Conservation (phyloP, 2,329 filamentous ascomycete genomes). For the Lecanicillium sp. region DNA sequence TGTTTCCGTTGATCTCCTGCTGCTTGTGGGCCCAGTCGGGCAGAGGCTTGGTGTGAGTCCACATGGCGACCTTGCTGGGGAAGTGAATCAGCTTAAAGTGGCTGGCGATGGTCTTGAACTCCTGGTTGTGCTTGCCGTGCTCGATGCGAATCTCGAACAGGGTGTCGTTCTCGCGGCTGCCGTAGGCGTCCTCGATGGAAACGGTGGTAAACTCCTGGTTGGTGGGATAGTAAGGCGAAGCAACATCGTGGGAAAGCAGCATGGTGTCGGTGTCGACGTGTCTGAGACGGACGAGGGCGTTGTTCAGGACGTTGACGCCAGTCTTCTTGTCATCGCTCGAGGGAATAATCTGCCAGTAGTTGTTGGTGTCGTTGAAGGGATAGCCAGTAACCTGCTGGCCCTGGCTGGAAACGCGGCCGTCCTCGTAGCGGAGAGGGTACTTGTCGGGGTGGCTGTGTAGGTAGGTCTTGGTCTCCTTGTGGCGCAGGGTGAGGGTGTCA, state of each 20-base stretch:
- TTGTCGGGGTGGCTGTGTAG: slow-evolving; percentile 86
- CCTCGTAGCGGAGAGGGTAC: slow-evolving; percentile 93
- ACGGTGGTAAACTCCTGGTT: slow-evolving; percentile 98
- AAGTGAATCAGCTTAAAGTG: slow-evolving; percentile 96
- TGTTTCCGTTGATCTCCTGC: slow-evolving; percentile 99
- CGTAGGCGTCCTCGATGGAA: slow-evolving; percentile 62
- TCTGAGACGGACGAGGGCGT: slow-evolving; percentile 78
- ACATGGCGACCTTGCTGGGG: slow-evolving; percentile 96
- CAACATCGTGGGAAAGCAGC: slow-evolving; percentile 91
- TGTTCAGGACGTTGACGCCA: slow-evolving; percentile 67
- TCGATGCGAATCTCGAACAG: slow-evolving; percentile 91
- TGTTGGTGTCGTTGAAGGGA: slow-evolving; percentile 97
- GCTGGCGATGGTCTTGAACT: slow-evolving; percentile 84
- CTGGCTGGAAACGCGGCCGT: slow-evolving; percentile 94
- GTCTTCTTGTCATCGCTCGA: slow-evolving; percentile 50
- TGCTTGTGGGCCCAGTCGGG: slow-evolving; percentile 97
- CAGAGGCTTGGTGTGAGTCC: slow-evolving; percentile 92
- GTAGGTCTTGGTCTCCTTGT: slow-evolving; percentile 97
- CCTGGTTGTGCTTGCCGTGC: slow-evolving; percentile 69
- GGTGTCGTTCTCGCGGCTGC: slow-evolving; percentile 75
- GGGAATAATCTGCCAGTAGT: slow-evolving; percentile 92
- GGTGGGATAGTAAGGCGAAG: slow-evolving; percentile 90
- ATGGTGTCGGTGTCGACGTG: slow-evolving; percentile 81
- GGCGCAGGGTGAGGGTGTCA: slow-evolving; percentile 77
- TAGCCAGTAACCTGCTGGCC: slow-evolving; percentile 98